Evolutionary conservation across 306 rosid genomes (phyloP).

Genomic region (Quillaja saponaria): DNA sequence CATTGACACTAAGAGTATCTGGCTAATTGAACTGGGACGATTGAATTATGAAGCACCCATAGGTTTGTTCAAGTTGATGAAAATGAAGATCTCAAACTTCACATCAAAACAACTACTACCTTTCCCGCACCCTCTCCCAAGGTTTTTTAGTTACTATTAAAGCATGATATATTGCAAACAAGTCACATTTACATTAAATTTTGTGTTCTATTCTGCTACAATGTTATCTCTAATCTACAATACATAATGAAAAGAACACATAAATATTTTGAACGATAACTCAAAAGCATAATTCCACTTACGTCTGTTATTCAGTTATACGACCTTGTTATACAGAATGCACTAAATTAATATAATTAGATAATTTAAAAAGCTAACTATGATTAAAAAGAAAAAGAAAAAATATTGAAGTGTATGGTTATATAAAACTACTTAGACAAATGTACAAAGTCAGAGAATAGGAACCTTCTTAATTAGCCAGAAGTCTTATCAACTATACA

Average conservation of each 20-base stretch:
- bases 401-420: background rate
- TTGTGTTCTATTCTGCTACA: too few relatives aligned
- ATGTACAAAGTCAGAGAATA: background rate
- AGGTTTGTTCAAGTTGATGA: background rate
- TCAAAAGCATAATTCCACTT: too few relatives aligned
- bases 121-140: background rate
- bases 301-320: too few relatives aligned
- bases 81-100: background rate
- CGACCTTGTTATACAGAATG: too few relatives aligned
- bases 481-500: background rate
- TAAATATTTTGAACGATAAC: too few relatives aligned
- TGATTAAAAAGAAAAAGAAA: background rate
- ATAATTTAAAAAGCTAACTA: background rate
- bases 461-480: background rate
- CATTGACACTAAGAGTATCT: background rate
- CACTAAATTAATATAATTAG: too few relatives aligned
- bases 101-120: background rate
- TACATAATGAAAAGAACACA: too few relatives aligned
- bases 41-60: background rate
- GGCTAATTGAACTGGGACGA: background rate
- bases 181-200: too few relatives aligned
- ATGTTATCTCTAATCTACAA: too few relatives aligned
- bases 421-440: background rate
- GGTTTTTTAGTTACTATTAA: too few relatives aligned
- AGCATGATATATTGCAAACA: too few relatives aligned